Conservation (phyloP, 2,329 filamentous ascomycete genomes). For the Epichloe hybrida region DNA sequence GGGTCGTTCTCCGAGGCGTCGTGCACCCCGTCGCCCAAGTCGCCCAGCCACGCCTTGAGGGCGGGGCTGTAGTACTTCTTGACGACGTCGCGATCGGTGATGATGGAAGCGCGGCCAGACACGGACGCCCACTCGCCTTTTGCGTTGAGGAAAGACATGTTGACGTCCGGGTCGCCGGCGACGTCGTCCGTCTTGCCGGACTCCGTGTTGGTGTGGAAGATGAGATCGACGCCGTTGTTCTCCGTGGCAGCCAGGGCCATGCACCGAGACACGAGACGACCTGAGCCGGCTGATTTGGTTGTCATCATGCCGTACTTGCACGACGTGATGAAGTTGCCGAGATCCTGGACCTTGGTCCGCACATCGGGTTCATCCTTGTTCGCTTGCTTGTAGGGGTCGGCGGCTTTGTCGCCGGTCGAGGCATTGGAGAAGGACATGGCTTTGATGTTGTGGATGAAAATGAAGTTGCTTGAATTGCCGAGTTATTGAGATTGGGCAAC, state of each 20-base stretch:
- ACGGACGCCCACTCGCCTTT: conserved; percentile 79
- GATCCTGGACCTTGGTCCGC: conserved; percentile 63
- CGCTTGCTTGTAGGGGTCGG: conserved; percentile 71
- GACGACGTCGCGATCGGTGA: conserved; percentile 55
- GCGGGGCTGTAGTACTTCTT: conserved; percentile 61
- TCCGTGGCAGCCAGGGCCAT: conserved; percentile 82
- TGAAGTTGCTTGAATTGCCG: too few relatives aligned
- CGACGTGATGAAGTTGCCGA: conserved; percentile 54
- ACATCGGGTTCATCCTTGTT: conserved; percentile 48
- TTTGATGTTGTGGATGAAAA: neutral
- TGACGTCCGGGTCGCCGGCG: conserved; percentile 56
- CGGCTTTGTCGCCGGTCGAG: conserved; percentile 46
- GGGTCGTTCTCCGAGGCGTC: conserved; percentile 74
- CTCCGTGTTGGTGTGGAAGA: conserved; percentile 88
- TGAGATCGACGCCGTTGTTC: conserved; percentile 61
- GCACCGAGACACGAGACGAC: conserved; percentile 62
- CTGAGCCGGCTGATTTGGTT: conserved; percentile 51
- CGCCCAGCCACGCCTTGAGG: conserved; percentile 76
- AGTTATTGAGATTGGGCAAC: too few relatives aligned
- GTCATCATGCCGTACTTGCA: conserved; percentile 87
- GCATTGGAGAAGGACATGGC: conserved; percentile 38
- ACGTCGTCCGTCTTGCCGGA: conserved; percentile 80
- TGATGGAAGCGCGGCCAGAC: conserved; percentile 56
- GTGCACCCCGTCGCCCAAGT: conserved; percentile 70
- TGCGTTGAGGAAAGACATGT: conserved; percentile 65